Evolutionary conservation across 495 filamentous ascomycete genomes (phyloP).

Genomic region (Saxophila tyrrhenica): DNA sequence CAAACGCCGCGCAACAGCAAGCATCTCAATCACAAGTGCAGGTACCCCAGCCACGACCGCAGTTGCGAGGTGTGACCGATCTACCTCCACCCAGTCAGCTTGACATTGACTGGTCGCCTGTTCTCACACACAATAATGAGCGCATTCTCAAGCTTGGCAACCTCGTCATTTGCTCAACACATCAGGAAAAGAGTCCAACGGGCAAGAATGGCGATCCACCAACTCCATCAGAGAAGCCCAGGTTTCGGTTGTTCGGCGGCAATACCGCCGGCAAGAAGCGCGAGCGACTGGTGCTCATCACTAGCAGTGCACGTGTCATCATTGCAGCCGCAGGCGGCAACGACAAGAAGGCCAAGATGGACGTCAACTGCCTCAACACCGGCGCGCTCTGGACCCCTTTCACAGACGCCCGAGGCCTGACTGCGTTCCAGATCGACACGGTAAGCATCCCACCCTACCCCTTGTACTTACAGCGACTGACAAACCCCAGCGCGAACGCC

Average conservation of each 20-base stretch:
- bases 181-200: constrained; percentile 54
- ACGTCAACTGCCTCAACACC: constrained; percentile 64
- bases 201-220: constrained; percentile 52
- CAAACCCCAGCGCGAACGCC: constrained; percentile 60
- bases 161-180: constrained; percentile 65
- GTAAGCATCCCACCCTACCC: constrained; percentile 43
- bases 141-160: constrained; percentile 92
- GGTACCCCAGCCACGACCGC: constrained; percentile 34
- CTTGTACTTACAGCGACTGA: background rate
- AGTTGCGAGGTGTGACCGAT: constrained; percentile 84
- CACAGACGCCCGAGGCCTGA: constrained; percentile 69
- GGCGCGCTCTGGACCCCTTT: constrained; percentile 69
- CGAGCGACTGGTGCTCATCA: constrained; percentile 90
- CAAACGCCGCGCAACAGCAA: constrained; percentile 9
- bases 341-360: constrained; percentile 88
- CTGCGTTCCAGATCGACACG: constrained; percentile 85
- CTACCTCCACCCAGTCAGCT: constrained; percentile 90
- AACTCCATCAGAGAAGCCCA: constrained; percentile 40
- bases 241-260: constrained; percentile 85
- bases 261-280: constrained; percentile 83
- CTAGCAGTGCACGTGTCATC: constrained; percentile 77
- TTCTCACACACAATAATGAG: constrained; percentile 81
- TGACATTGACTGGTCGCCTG: constrained; percentile 98
- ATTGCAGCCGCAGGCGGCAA: constrained; percentile 87
- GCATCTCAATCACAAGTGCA: constrained; percentile 1